Conservation (phyloP, 805 yeast genomes). For the Hanseniaspora nectarophila region DNA sequence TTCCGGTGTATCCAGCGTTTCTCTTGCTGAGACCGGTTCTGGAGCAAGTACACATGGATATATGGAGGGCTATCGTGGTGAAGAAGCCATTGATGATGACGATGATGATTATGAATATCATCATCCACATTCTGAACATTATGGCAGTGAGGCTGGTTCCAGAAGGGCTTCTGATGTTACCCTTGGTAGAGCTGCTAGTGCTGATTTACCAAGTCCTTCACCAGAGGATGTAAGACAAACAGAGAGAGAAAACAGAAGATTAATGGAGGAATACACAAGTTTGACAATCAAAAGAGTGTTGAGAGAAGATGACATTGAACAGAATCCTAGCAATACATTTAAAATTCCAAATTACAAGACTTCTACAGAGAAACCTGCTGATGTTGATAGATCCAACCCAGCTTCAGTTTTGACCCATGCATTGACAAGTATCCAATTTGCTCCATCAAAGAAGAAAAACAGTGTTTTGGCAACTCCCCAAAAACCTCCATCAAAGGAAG, state of each 20-base stretch:
- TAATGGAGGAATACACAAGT: conserved; percentile 15
- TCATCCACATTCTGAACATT: background rate
- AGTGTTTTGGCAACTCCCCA: background rate
- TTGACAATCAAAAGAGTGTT: conserved; percentile 11
- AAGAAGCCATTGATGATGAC: conserved; percentile 15
- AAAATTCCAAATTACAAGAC: background rate
- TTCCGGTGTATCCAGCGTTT: background rate
- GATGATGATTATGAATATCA: background rate
- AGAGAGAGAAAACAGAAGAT: conserved; percentile 15
- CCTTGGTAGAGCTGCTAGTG: background rate
- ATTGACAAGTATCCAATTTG: conserved; percentile 9
- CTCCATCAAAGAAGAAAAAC: conserved; percentile 5
- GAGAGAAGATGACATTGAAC: conserved; percentile 10
- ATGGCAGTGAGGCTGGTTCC: background rate
- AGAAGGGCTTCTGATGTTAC: background rate
- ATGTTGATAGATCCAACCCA: conserved; percentile 8
- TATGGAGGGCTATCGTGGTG: conserved; percentile 12
- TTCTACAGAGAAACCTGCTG: background rate
- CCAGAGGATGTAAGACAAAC: conserved; percentile 1
- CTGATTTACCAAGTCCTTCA: background rate
- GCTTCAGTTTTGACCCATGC: conserved; percentile 13
- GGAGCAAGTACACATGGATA: background rate
- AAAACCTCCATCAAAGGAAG: background rate
- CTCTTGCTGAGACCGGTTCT: background rate
- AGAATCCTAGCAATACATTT: background rate